Conservation (phyloP, 768 basidiomycete genomes). For the Thelephora aurantiotincta region DNA sequence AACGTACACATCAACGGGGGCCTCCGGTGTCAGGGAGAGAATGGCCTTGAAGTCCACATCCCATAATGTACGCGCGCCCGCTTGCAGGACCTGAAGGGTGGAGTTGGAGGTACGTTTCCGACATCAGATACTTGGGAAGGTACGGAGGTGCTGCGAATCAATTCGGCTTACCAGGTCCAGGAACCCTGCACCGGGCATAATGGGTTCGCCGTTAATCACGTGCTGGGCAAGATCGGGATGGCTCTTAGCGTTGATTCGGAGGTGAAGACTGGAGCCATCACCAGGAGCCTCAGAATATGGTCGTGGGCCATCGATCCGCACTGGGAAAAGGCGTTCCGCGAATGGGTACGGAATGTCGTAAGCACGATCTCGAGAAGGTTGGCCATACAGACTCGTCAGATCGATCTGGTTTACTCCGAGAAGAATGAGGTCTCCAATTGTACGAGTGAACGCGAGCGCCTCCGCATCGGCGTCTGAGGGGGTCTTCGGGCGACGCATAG, state of each 20-base stretch:
- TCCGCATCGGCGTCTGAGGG: slow-evolving; percentile 12
- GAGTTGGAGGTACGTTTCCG: background rate
- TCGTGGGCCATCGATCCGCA: slow-evolving; percentile 7
- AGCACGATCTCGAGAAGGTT: background rate
- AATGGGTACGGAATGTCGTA: slow-evolving; percentile 18
- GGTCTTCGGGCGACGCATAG: slow-evolving; percentile 16
- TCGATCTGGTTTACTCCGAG: slow-evolving; percentile 19
- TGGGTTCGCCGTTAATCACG: slow-evolving; percentile 27
- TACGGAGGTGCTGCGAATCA: background rate
- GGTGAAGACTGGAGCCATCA: slow-evolving; percentile 20
- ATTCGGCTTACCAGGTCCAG: slow-evolving; percentile 20
- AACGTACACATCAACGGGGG: slow-evolving; percentile 10
- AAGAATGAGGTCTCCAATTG: slow-evolving; percentile 16
- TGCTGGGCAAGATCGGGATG: slow-evolving; percentile 30
- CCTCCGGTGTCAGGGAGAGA: slow-evolving; percentile 13
- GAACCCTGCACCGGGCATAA: slow-evolving; percentile 32
- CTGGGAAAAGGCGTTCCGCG: slow-evolving; percentile 13
- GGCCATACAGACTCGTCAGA: slow-evolving; percentile 18
- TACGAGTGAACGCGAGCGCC: slow-evolving; percentile 11
- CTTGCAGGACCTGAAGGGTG: slow-evolving; percentile 19
- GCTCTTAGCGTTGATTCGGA: slow-evolving; percentile 22
- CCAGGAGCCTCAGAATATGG: slow-evolving; percentile 12
- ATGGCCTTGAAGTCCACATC: slow-evolving; percentile 16
- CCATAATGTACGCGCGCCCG: slow-evolving; percentile 15
- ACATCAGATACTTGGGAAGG: background rate